Evolutionary conservation across 176 grass and related monocot species (phyloP).

Genomic region (Microstegium vimineum): DNA sequence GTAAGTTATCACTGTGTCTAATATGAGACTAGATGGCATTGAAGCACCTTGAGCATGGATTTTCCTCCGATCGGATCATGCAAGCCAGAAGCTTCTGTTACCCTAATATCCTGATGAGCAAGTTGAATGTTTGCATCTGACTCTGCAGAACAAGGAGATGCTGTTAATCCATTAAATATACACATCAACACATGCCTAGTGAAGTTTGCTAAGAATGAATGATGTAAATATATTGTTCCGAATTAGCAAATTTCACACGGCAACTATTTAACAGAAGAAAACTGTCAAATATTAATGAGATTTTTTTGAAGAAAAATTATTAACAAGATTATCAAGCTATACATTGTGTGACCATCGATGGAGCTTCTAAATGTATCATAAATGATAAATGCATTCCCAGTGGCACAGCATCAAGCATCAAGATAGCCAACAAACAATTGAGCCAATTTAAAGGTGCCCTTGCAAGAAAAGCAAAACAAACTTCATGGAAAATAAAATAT

Average conservation of each 20-base stretch:
- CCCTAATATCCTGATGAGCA: constrained; percentile 31
- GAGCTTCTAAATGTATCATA: background rate
- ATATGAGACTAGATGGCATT: constrained; percentile 8
- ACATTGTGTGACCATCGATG: background rate
- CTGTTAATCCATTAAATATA: constrained; percentile 26
- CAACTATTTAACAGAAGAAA: background rate
- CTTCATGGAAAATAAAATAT: background rate
- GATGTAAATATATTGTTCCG: background rate
- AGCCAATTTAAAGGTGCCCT: background rate
- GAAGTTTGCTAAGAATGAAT: background rate
- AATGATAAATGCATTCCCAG: background rate
- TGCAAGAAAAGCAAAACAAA: background rate
- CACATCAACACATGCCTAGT: background rate
- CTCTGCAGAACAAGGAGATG: constrained; percentile 8
- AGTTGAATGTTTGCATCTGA: constrained; percentile 25
- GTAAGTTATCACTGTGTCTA: background rate
- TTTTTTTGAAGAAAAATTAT: background rate
- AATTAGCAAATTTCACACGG: background rate
- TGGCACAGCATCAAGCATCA: background rate
- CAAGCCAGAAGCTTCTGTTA: constrained; percentile 33
- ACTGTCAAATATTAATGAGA: background rate
- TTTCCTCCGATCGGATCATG: constrained; percentile 31
- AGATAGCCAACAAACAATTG: background rate
- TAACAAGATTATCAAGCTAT: background rate
- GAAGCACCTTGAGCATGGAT: constrained; percentile 37